A percentile compares a stretch with the other conserved stretches of the same genome.
Evolutionary conservation across 495 filamentous ascomycete genomes (phyloP).

Genomic region (Pseudoneurospora amorphoporcata): DNA sequence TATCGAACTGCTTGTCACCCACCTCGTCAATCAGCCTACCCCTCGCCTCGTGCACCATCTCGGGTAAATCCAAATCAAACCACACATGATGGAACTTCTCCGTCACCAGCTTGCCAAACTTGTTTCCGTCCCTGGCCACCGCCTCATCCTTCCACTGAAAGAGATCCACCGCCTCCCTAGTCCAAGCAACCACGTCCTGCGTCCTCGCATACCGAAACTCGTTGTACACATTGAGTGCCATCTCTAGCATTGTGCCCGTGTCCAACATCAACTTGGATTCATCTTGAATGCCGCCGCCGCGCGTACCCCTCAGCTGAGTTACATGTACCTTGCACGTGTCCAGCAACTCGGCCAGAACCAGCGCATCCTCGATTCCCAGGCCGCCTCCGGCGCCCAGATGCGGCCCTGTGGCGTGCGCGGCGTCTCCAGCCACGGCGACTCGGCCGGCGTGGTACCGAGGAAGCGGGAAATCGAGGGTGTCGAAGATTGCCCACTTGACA

Average conservation of each 20-base stretch:
- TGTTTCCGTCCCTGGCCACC: conserved; percentile 18
- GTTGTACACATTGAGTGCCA: conserved; percentile 30
- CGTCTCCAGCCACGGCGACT: conserved; percentile 41
- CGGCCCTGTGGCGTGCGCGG: conserved; percentile 30
- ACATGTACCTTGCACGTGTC: too few species aligned
- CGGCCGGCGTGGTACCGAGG: conserved; percentile 27
- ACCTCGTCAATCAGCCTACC: background rate
- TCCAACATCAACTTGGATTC: background rate
- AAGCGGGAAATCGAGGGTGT: conserved; percentile 35
- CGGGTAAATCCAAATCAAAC: conserved; percentile 25
- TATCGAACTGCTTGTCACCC: too few species aligned
- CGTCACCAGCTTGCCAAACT: conserved; percentile 21
- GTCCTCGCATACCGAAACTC: conserved; percentile 26
- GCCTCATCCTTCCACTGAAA: conserved; percentile 30
- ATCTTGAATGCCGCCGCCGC: background rate
- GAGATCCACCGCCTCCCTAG: conserved; percentile 25
- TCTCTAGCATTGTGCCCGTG: conserved; percentile 11
- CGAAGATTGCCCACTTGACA: conserved; percentile 49
- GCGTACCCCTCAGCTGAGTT: background rate
- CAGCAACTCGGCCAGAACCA: conserved; percentile 34
- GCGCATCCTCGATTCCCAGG: conserved; percentile 44
- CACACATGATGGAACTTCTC: conserved; percentile 27
- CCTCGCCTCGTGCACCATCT: conserved; percentile 19
- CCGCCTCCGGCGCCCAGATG: conserved; percentile 47
- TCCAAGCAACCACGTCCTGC: conserved; percentile 24